phyloP scores from a whole-genome alignment of 441 rosid species.

The Flueggea neowawraea region DNA sequence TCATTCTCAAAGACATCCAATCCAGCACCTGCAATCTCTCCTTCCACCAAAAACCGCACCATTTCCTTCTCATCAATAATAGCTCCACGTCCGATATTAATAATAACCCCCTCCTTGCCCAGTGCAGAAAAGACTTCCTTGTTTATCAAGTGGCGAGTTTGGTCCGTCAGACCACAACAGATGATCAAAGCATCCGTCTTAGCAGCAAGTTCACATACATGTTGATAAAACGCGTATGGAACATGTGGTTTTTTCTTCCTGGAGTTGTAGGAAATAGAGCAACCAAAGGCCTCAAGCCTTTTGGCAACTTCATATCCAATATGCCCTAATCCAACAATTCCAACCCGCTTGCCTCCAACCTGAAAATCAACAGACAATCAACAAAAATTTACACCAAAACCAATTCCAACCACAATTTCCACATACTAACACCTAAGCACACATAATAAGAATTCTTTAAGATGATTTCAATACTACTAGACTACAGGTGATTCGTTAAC shows the following conservation, averaged over 20 bases:
- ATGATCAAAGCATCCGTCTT: constrained; percentile 45
- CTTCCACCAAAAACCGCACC: constrained; percentile 37
- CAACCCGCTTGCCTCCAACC: constrained; percentile 57
- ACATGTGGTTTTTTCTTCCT: constrained; percentile 39
- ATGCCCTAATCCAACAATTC: constrained; percentile 52
- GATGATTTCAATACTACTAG: no score
- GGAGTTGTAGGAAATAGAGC: constrained; percentile 54
- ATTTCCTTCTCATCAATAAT: constrained; percentile 66
- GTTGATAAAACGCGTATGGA: constrained; percentile 35
- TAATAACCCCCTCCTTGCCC: constrained; percentile 58
- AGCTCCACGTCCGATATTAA: constrained; percentile 61
- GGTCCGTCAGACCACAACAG: constrained; percentile 38
- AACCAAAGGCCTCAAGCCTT: constrained; percentile 58
- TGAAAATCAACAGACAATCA: constrained; percentile 7
- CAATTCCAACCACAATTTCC: background rate
- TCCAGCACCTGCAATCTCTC: constrained; percentile 63
- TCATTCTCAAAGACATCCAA: constrained; percentile 70
- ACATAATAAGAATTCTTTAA: no score
- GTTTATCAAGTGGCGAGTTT: constrained; percentile 49
- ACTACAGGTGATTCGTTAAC: no score
- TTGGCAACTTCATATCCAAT: constrained; percentile 44
- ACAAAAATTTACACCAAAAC: background rate
- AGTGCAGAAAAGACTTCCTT: constrained; percentile 47
- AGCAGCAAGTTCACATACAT: constrained; percentile 47
- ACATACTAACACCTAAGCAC: no score